Evolutionary conservation across 2,329 filamentous ascomycete species (phyloP), one percentile per base, ranked within the genome.

Genomic region (Curvularia spicifera): DNA sequence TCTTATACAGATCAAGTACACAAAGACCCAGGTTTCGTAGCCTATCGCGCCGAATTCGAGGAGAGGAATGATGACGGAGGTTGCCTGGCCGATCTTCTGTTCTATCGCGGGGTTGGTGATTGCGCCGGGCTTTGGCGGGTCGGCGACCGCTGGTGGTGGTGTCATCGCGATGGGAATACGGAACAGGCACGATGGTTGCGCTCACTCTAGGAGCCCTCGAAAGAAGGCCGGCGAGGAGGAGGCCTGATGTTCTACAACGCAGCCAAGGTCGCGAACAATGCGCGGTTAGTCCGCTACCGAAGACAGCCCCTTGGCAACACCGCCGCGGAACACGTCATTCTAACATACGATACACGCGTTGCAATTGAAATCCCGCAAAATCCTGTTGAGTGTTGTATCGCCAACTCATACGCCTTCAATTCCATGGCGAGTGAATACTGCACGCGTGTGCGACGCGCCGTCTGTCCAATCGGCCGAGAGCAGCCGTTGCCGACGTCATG

Each of bases 11-110:
- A 60, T 58, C 49, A 60, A 60, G 61, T 84, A 87, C 48, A 90
- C 85, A 48, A 93, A 76, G 13, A 87, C 87, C 78, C 90, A 97
- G 33, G 87, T 89, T 20, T 85, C 85, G 76, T 91, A 92, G 37
- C 82, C 87, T 60, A 91, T 83, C 37, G 85, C 81, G 29, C 83
- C 88, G 33, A 87, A 76, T 40, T 96, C 84, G 50, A 94, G 73
- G 39, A 88, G 66, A 4, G 93, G 93, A 56, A 96, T 87, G 55
- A 89, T 77, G 57, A 89, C 83, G 51, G 87, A 85, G 47, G 84
- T 82, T 76, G 83, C 86, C 68, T 84, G 78, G 74, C 86, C 87
- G 49, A 81, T 78, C 28, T 60, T 60, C 61, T 71, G 67, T 43
- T 74, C 70, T 48, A 71, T 53, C n/a, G 59, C 59, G 10, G 60